Evolutionary conservation across 352 stramenopile species (phyloP), one percentile per base, ranked within the genome.

Genomic region (Pythium volutum): DNA sequence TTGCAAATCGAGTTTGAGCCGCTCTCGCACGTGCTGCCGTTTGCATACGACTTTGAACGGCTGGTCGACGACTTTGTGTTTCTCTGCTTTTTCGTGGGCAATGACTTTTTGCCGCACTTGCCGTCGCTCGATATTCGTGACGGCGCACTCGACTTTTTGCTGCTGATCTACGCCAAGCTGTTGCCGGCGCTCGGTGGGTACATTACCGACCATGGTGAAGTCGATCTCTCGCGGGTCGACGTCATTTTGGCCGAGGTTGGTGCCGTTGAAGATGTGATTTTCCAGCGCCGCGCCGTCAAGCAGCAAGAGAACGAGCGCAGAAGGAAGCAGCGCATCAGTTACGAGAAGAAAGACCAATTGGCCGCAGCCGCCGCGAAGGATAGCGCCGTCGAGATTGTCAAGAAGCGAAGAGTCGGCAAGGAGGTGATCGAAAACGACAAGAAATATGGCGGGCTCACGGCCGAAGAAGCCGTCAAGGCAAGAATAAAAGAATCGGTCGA

Each of bases 51-150:
- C 66, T 98, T 99, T 48, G 97, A 99, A 79, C 81, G 97, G 57
- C 68, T 99, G n/a, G 76, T 99, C 34, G 97, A 99, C 75, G 98
- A 99, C 78, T 97, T 99, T 75, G 97, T 99, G 11, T 99, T 99
- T 76, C 76, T 99, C 38, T 99, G 97, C 77, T 99, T 99, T 77
- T 99, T 99, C 71, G 96, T 99, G 3, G 97, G 97, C 1, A 99
- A 99, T 81, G 97, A 99, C 85, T 99, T 99, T 75, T 75, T 99
- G 59, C 97, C 97, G 38, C 97, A 99, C 74, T 73, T 99, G 43
- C 97, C 97, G 8, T 98, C 88, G 55, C 84, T 99, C 31, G 97
- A 99, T 68, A 99, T 99, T 81, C 90, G 96, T 46, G 97, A 99
- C 69, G 97, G 97, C n/a, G 97, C 93, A 2, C 72, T 99, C 36